phyloP scores from a whole-genome alignment of 441 rosid species.

The Adansonia gregorii region DNA sequence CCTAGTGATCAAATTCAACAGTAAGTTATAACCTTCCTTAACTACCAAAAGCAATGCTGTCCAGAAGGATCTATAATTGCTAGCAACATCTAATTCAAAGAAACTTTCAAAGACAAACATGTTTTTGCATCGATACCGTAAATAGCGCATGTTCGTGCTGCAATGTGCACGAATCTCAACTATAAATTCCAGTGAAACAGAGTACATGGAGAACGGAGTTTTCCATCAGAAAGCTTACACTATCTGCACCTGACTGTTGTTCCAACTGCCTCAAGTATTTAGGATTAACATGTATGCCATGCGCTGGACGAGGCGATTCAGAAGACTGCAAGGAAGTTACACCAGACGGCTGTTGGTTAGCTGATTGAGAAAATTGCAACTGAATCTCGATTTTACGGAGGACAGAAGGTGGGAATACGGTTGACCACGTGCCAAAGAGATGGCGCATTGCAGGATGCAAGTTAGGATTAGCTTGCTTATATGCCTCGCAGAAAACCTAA shows the following conservation, averaged over 20 bases:
- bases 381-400: constrained; percentile 77
- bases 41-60: neutral
- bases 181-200: neutral
- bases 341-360: constrained; percentile 52
- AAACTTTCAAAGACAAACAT: neutral
- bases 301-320: constrained; percentile 73
- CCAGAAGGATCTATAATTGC: neutral
- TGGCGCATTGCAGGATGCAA: constrained; percentile 81
- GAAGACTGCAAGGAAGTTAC: constrained; percentile 57
- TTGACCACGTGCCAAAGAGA: constrained; percentile 96
- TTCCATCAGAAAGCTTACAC: constrained; percentile 55
- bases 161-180: neutral
- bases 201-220: constrained; percentile 8
- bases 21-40: neutral
- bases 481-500: constrained; percentile 87
- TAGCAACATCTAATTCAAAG: constrained; percentile 8
- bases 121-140: neutral
- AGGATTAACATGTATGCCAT: constrained; percentile 97
- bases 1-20: neutral
- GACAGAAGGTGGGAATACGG: constrained; percentile 74
- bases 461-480: constrained; percentile 73
- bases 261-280: constrained; percentile 87
- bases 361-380: constrained; percentile 59
- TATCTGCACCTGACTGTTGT: constrained; percentile 65
- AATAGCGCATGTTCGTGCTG: neutral